Percentiles rank a stretch among this genome's conserved stretches.
Conservation (phyloP, 78 protist genomes). For the Salpingoeca rosetta region DNA sequence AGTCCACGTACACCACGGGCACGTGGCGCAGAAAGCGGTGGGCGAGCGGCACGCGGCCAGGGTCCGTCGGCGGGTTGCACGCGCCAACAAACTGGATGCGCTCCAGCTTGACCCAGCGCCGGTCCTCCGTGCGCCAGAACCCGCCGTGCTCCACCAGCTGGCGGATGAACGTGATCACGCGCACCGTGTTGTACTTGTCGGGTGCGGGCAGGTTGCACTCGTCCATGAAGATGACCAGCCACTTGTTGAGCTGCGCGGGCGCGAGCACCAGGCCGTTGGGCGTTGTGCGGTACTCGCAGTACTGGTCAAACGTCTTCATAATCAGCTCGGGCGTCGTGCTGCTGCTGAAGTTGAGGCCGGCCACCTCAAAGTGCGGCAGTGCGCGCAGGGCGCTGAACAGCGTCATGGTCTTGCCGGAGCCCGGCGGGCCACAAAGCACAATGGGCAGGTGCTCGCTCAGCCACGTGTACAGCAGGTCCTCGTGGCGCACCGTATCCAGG, state of each 20-base stretch:
- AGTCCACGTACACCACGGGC: conserved; percentile 87
- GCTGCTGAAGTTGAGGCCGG: conserved; percentile 78
- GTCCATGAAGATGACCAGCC: conserved; percentile 93
- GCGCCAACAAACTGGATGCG: conserved; percentile 85
- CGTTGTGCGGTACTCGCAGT: conserved; percentile 64
- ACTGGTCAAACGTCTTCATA: conserved; percentile 64
- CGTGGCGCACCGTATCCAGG: conserved; percentile 93
- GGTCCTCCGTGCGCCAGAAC: conserved; percentile 63
- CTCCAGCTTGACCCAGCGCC: conserved; percentile 69
- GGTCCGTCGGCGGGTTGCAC: conserved; percentile 97
- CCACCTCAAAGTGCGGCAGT: conserved; percentile 71
- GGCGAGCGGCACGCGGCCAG: conserved; percentile 90
- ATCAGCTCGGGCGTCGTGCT: conserved; percentile 82
- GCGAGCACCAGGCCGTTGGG: conserved; percentile 54
- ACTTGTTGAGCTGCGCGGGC: conserved; percentile 36
- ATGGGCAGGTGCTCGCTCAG: conserved; percentile 73
- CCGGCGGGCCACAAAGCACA: conserved; percentile 96
- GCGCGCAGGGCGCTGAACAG: conserved; percentile 54
- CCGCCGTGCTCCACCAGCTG: conserved; percentile 92
- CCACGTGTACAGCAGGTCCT: conserved; percentile 76
- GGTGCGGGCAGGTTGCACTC: conserved; percentile 90
- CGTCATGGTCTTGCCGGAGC: conserved; percentile 95
- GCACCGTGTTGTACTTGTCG: conserved; percentile 94
- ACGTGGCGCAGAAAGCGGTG: conserved; percentile 59
- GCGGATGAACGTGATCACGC: conserved; percentile 85